A percentile compares a stretch with the other conserved stretches of the same genome.
These are phyloP conservation scores for Ormosia emarginata DNA, from an alignment of 306 rosid genomes.

Conservation along the genomic window DNA sequence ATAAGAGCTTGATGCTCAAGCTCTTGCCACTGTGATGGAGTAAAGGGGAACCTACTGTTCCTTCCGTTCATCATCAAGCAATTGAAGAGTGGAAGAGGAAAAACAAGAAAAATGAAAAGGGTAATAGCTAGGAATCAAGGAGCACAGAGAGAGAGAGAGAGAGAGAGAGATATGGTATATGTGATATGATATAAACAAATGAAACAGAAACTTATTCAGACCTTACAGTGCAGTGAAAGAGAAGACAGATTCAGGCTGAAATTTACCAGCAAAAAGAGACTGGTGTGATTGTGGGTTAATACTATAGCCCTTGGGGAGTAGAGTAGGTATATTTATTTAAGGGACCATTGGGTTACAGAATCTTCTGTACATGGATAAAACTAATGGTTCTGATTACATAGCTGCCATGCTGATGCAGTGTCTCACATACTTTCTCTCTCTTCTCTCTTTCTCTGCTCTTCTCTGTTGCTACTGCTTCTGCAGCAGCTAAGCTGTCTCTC, in stretches of 20 bases:
- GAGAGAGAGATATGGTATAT: background rate
- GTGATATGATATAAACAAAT: background rate
- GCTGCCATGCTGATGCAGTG: conserved; percentile 46
- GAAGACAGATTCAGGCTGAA: background rate
- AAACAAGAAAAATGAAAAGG: background rate
- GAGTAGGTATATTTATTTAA: conserved; percentile 81
- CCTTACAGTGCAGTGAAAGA: background rate
- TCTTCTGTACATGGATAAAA: conserved; percentile 69
- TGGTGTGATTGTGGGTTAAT: conserved; percentile 31
- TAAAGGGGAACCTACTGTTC: conserved; percentile 64
- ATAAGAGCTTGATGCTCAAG: conserved; percentile 94
- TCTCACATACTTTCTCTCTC: background rate
- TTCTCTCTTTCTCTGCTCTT: conserved; percentile 35
- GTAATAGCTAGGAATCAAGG: background rate
- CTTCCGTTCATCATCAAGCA: conserved; percentile 41
- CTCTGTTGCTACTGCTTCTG: conserved; percentile 51
- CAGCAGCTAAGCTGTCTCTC: conserved; percentile 47
- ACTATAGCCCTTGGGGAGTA: background rate
- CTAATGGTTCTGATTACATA: conserved; percentile 74
- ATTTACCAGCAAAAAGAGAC: background rate
- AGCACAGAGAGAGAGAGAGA: background rate
- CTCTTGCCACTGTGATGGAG: conserved; percentile 91
- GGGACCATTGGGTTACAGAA: conserved; percentile 73
- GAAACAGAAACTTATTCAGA: background rate
- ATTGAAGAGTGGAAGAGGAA: background rate